Conservation (phyloP, 768 basidiomycete species). For the Clavaria fumosa region DNA sequence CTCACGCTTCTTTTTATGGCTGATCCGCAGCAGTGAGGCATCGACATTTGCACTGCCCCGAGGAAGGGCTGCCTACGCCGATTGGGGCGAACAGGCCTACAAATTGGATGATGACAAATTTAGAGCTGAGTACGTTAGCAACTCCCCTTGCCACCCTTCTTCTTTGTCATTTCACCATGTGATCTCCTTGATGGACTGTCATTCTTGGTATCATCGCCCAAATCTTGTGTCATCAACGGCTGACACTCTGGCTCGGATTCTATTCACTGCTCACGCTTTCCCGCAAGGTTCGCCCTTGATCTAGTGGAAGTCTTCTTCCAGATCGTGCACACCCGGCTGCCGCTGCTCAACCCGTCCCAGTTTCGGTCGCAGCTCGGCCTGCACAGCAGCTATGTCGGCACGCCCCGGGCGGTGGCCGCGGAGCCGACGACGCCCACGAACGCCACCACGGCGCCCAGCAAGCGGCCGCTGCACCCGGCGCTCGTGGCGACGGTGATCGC, state of each 20-base stretch:
- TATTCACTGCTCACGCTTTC: background rate
- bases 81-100: conserved; percentile 63
- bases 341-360: conserved; percentile 69
- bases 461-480: conserved; percentile 46
- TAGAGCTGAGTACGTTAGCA: conserved; percentile 64
- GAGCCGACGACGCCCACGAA: conserved; percentile 10
- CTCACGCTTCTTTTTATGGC: conserved; percentile 3
- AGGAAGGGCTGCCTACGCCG: conserved; percentile 36
- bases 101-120: conserved; percentile 59
- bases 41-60: conserved; percentile 21
- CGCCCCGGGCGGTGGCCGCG: no score
- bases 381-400: no score
- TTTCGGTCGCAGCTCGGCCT: conserved; percentile 61
- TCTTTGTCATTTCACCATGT: no score
- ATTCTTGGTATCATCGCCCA: background rate
- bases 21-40: conserved; percentile 26
- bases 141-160: background rate
- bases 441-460: conserved; percentile 15
- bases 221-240: background rate
- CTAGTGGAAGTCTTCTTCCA: conserved; percentile 93
- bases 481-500: conserved; percentile 78
- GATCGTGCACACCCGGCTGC: conserved; percentile 77
- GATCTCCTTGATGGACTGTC: no score
- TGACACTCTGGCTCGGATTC: background rate
- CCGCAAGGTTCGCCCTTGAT: conserved; percentile 73